phyloP scores from a whole-genome alignment of 805 yeast species.

The Aciculoconidium aculeatum region DNA sequence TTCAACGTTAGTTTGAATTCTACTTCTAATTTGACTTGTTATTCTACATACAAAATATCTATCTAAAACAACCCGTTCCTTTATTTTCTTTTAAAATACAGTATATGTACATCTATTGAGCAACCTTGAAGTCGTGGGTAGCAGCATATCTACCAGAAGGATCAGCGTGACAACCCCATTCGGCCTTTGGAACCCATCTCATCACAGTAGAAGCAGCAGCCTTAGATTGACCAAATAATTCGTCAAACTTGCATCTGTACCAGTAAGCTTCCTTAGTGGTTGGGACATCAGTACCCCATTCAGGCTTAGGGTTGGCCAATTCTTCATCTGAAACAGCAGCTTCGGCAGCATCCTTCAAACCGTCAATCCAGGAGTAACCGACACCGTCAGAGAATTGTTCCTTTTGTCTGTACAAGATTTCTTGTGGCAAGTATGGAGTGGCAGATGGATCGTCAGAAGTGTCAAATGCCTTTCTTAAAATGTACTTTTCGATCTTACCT shows the following conservation, averaged over 20 bases:
- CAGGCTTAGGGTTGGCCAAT: constrained; percentile 83
- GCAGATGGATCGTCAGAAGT: constrained; percentile 73
- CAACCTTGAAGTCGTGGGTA: constrained; percentile 63
- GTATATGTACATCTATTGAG: too few species aligned
- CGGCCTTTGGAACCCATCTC: constrained; percentile 99
- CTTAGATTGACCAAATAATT: constrained; percentile 70
- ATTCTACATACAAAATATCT: too few species aligned
- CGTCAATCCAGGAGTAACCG: constrained; percentile 99
- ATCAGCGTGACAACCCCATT: constrained; percentile 99
- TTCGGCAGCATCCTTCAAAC: constrained; percentile 93
- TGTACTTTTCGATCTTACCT: constrained; percentile 90
- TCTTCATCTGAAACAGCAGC: constrained; percentile 82
- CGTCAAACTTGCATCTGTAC: constrained; percentile 96
- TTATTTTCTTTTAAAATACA: too few species aligned
- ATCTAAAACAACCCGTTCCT: too few species aligned
- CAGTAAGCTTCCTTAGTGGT: constrained; percentile 98
- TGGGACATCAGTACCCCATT: constrained; percentile 95
- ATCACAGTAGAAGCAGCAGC: constrained; percentile 95
- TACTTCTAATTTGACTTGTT: too few species aligned
- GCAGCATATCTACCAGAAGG: constrained; percentile 97
- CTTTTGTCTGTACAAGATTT: constrained; percentile 98
- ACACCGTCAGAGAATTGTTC: constrained; percentile 99
- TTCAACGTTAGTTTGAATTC: too few species aligned
- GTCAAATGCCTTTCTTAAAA: constrained; percentile 95
- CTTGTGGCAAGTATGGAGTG: constrained; percentile 89